Evolutionary conservation across 495 filamentous ascomycete genomes (phyloP), one percentile per base, ranked within the genome.

Genomic region (Trichoderma asperelloides): DNA sequence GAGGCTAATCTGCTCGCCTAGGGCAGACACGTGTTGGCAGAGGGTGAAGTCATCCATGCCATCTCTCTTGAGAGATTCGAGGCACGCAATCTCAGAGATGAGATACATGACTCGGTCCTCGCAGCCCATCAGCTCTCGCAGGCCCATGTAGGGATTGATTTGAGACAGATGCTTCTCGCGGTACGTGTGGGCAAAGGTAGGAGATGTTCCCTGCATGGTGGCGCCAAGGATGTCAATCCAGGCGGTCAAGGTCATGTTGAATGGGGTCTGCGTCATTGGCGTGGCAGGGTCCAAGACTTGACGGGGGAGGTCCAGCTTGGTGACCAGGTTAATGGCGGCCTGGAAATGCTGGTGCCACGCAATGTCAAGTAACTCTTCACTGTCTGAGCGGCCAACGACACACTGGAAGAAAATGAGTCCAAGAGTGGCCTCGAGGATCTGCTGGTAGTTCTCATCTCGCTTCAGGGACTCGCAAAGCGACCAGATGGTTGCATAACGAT

Each of bases 331-430:
- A 67, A 88, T 87, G 12, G 87, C 94, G 1, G 94, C 94, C 72
- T 95, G 90, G 82, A 98, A 98, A 80, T 98, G 95, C 71, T 96
- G 91, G 77, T 89, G 88, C 95, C 95, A 98, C 1, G 94, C 89
- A 68, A 98, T 97, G 72, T 98, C 95, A 3, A 92, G 93, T 15
- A 98, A 86, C 64, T 82, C 84, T 71, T 97, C 95, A 71, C 93
- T 89, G 4, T 89, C 85, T 41, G 64, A 65, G 62, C 90, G 82
- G 41, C 95, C 95, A 67, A 98, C 93, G 18, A 91, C 91, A 79
- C 90, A 94, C 71, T 97, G 93, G 82, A 97, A 98, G 80, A 98
- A 93, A 68, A 97, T 96, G 87, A 98, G 93, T 63, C 92, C 95
- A 9, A 98, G 82, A 1, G 94, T 93, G 2, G 95, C 92, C 78